A percentile compares a stretch with the other conserved stretches of the same genome.
Conservation (phyloP, 495 filamentous ascomycete species). For the Aspergillus cavernicola region DNA sequence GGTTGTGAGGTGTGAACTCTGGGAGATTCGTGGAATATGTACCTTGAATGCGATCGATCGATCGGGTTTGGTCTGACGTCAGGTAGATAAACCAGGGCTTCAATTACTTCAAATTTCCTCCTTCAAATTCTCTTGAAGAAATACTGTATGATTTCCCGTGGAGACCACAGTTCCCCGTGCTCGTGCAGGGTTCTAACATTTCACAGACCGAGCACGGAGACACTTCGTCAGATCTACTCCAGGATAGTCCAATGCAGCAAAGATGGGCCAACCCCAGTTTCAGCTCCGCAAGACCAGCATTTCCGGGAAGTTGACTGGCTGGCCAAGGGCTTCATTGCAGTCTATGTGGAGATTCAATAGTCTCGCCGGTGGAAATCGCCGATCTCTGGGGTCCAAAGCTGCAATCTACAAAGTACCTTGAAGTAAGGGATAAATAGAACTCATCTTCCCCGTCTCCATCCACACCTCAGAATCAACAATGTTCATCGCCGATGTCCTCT, state of each 20-base stretch:
- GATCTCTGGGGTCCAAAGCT: background rate
- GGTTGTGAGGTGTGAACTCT: no score
- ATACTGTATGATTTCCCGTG: no score
- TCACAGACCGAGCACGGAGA: no score
- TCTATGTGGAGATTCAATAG: conserved; percentile 2
- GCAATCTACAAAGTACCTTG: background rate
- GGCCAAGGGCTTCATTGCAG: background rate
- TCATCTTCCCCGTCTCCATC: no score
- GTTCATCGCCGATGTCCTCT: background rate
- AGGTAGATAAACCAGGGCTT: background rate
- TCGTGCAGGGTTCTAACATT: no score
- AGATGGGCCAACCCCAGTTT: background rate
- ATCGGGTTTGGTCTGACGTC: conserved; percentile 1
- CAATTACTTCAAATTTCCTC: no score
- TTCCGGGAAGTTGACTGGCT: background rate
- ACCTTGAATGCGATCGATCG: conserved; percentile 1
- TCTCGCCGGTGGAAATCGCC: background rate
- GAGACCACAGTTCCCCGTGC: no score
- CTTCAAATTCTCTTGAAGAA: no score
- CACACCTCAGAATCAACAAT: no score
- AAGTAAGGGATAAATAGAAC: background rate
- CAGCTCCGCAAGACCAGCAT: background rate
- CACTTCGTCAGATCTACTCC: background rate
- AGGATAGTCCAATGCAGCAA: background rate
- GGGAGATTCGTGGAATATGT: no score